Evolutionary conservation across 2,329 filamentous ascomycete species (phyloP), one percentile per base, ranked within the genome.

Genomic region (Penicillium sp.): DNA sequence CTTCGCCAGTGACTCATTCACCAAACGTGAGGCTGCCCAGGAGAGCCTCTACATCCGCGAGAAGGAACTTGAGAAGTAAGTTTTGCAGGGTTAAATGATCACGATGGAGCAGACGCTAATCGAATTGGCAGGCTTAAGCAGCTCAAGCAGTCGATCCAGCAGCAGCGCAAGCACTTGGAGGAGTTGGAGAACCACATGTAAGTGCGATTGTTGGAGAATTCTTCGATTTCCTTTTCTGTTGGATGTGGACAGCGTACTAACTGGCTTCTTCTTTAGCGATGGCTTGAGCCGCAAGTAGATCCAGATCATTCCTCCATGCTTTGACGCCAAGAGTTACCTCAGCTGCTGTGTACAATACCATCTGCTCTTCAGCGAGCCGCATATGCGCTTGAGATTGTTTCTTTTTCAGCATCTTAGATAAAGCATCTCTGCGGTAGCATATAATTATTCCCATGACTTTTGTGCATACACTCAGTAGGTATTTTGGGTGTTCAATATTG

Each of bases 161-260:
- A 88, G 72, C 89, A 95, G 77, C 83, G 88, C 72, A 75, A 83
- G 60, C 89, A 95, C 77, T 82, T 96, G 59, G 79, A 92, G 68
- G 86, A 91, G 70, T 83, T 96, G 55, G 84, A 89, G 64, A 81
- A 87, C 66, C 88, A 95, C 80, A 90, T 95, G 89, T 93, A 75
- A 68, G 86, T 75, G 45, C 40, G 36, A 35, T 30, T 16, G 14
- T 13, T 16, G 3, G n/a, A n/a, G n/a, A n/a, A 19, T 6, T 31
- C 19, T n/a, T 16, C 3, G 3, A 13, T 10, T 29, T 10, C 22
- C 34, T 34, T 38, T 37, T n/a, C 35, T 3, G 4, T n/a, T 27
- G 4, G 29, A 11, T 35, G 11, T 16, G 12, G 30, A 40, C 7
- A 1, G 11, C n/a, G 6, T 9, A 16, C 58, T 62, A 38, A 63